Percentiles rank a stretch among this genome's conserved stretches.
Conservation (phyloP, 2,329 filamentous ascomycete species). For the Phialophora tarda region DNA sequence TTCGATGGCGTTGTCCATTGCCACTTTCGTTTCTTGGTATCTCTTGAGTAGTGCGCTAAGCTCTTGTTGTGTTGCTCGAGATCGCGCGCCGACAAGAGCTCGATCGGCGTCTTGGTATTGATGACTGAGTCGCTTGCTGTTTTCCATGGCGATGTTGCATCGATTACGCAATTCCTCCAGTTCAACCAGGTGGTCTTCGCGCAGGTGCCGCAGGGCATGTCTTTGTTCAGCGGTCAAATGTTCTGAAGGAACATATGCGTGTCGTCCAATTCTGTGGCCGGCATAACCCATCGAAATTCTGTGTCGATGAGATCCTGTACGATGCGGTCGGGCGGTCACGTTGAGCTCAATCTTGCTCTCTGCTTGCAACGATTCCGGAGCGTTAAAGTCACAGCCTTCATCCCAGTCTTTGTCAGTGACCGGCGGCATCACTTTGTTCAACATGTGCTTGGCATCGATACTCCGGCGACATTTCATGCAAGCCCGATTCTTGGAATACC, state of each 20-base stretch:
- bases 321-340: slow-evolving; percentile 30
- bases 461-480: slow-evolving; percentile 36
- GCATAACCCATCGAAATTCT: slow-evolving; percentile 18
- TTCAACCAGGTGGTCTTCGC: slow-evolving; percentile 21
- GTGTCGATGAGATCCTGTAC: slow-evolving; percentile 18
- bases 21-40: slow-evolving; percentile 23
- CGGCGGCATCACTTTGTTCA: slow-evolving; percentile 35
- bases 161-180: slow-evolving; percentile 20
- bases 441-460: slow-evolving; percentile 33
- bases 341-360: slow-evolving; percentile 32
- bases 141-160: slow-evolving; percentile 11
- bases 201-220: slow-evolving; percentile 15
- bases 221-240: slow-evolving; percentile 21
- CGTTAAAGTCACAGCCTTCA: slow-evolving; percentile 32
- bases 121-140: slow-evolving; percentile 16
- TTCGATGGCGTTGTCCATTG: slow-evolving; percentile 17
- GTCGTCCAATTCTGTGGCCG: slow-evolving; percentile 13
- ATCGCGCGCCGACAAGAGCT: slow-evolving; percentile 20
- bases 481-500: slow-evolving; percentile 30
- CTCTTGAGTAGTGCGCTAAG: slow-evolving; percentile 16
- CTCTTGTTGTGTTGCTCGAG: slow-evolving; percentile 7
- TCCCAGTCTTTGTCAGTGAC: slow-evolving; percentile 35
- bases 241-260: neutral
- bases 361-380: slow-evolving; percentile 29
- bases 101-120: slow-evolving; percentile 23